Base-by-base conservation (phyloP, 805 yeast genomes). In the Starmerella bombi region DNA sequence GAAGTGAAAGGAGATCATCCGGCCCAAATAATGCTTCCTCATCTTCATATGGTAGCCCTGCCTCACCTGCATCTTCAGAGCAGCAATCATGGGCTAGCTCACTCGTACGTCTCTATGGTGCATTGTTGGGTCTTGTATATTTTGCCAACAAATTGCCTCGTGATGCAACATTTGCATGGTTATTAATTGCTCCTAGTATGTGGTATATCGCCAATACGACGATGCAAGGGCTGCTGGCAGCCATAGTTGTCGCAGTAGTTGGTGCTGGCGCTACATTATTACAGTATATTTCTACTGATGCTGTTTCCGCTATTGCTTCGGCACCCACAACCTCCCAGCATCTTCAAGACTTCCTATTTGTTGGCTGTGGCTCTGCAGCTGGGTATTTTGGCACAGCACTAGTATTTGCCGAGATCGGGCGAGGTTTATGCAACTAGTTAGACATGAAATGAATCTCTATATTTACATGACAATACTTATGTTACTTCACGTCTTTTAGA, bases 181-280 rank as follows among this genome's bases (percentile, higher is more conserved):
- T 59, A 7, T 46, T 62, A 35, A 55, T 61, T 15, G 61, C 59
- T 42, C 68, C 68, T 10, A 54, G 57, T 20, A 44, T 64, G 41
- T 64, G 68, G 68, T 58, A 52, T 36, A 51, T 62, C 7, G 45
- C 61, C 25, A 67, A 64, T 41, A 51, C 57, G 18, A 55, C 66
- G 5, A 38, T 55, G 14, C 55, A 56, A 45, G 68, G 68, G 19
- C 56, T 64, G 40, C 44, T 49, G 4, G 45, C 59, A 15, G 57
- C 63, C 5, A 49, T 59, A 5, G 37, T 50, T 20, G 48, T 58
- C 3, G 55, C 65, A 9, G 44, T 57, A 5, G 40, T 52, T 4
- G 63, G 64, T 35, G 49, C 63, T 3, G 43, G 40, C 5, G 49
- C 57, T 22, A 57, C 59, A 46, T 40, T 52, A 37, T 21, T 41